Percentiles rank a stretch among this genome's conserved stretches.
These are phyloP conservation scores for Fusarium dimerum DNA, from an alignment of 2,329 filamentous ascomycete species.

Conservation along the genomic window DNA sequence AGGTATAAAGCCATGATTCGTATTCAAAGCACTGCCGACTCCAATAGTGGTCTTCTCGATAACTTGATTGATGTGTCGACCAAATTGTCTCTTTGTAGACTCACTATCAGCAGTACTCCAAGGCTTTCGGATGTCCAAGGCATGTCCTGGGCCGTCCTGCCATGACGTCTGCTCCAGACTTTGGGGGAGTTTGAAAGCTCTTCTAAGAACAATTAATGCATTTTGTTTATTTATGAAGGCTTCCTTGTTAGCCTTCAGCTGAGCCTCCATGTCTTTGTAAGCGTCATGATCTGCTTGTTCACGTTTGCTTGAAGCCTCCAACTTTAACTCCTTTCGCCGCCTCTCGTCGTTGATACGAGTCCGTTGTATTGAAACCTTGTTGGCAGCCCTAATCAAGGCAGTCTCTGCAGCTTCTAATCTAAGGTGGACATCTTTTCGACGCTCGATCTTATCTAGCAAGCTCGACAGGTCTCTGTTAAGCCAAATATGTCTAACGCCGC, in stretches of 20 bases:
- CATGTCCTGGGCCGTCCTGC: conserved; percentile 16
- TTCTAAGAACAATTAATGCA: conserved; percentile 16
- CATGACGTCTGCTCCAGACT: conserved; percentile 22
- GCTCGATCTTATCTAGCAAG: conserved; percentile 79
- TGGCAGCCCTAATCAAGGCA: conserved; percentile 76
- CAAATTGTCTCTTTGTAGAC: conserved; percentile 42
- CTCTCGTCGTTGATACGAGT: conserved; percentile 65
- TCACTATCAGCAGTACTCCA: too few species aligned
- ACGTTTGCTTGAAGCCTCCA: conserved; percentile 51
- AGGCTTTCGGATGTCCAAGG: conserved; percentile 37
- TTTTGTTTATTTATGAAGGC: conserved; percentile 50
- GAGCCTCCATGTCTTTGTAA: conserved; percentile 51
- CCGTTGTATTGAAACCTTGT: conserved; percentile 73
- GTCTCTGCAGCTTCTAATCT: conserved; percentile 82
- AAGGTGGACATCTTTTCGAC: conserved; percentile 69
- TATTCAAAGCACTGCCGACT: conserved; percentile 54
- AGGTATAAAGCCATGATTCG: conserved; percentile 54
- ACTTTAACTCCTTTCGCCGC: conserved; percentile 53
- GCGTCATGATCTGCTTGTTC: conserved; percentile 50
- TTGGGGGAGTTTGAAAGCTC: neutral
- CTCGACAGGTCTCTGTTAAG: conserved; percentile 87
- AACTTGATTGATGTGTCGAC: conserved; percentile 48
- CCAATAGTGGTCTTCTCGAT: conserved; percentile 49
- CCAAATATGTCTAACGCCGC: conserved; percentile 94
- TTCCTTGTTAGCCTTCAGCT: conserved; percentile 53